A percentile compares a stretch with the other conserved stretches of the same genome.
Conservation (phyloP, 2,329 filamentous ascomycete genomes). For the Calonectria pteridis region DNA sequence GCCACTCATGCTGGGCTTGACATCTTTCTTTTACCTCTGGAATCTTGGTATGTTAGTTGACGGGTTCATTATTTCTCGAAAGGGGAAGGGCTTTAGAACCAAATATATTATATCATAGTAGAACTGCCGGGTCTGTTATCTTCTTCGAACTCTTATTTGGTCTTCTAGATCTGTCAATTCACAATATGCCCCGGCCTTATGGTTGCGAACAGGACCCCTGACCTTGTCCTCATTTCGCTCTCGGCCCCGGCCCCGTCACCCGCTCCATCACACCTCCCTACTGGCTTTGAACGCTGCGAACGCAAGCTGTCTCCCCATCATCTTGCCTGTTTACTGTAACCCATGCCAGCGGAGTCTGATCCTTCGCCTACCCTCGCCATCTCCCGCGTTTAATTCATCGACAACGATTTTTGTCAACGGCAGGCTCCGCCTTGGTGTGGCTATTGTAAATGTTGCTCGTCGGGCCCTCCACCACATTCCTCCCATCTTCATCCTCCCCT, state of each 20-base stretch:
- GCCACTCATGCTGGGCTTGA: background rate
- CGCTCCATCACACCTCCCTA: slow-evolving; percentile 46
- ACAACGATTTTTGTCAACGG: slow-evolving; percentile 40
- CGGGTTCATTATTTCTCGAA: background rate
- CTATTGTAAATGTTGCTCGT: slow-evolving; percentile 32
- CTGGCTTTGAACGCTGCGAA: slow-evolving; percentile 38
- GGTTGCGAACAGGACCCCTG: slow-evolving; percentile 43
- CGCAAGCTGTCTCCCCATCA: slow-evolving; percentile 42
- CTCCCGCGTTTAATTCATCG: slow-evolving; percentile 45
- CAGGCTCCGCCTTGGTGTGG: slow-evolving; percentile 39
- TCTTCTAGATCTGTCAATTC: slow-evolving; percentile 42
- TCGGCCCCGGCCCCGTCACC: slow-evolving; percentile 45
- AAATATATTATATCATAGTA: slow-evolving; percentile 23
- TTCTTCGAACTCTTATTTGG: slow-evolving; percentile 31
- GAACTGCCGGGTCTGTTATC: slow-evolving; percentile 36
- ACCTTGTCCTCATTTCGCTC: slow-evolving; percentile 46
- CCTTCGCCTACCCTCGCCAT: slow-evolving; percentile 42
- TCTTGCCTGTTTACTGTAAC: slow-evolving; percentile 38
- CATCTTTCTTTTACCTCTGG: background rate
- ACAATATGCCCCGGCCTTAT: slow-evolving; percentile 42
- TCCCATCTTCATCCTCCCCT: slow-evolving; percentile 25
- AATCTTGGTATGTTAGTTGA: background rate
- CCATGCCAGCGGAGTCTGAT: slow-evolving; percentile 44
- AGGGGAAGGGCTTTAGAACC: background rate
- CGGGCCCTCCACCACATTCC: slow-evolving; percentile 22